These are phyloP conservation scores for Mucuna pruriens DNA, from an alignment of 306 rosid species.

Conservation along the genomic window DNA sequence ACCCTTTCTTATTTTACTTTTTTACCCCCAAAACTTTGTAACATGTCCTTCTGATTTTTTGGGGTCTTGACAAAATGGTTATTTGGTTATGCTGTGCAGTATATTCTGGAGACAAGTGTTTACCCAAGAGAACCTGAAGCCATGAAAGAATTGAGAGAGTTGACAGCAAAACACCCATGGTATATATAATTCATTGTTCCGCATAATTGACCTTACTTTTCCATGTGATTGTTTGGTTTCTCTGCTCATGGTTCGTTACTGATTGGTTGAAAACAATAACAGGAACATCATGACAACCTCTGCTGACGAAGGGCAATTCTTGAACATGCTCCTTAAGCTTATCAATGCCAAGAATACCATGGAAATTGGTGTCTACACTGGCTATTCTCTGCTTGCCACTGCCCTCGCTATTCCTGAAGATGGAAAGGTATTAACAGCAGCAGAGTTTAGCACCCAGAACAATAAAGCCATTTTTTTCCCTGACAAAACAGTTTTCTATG, in stretches of 20 bases:
- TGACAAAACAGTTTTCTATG: background rate
- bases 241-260: background rate
- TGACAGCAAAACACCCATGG: slow-evolving; percentile 96
- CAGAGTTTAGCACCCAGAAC: background rate
- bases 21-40: no score
- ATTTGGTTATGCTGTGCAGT: slow-evolving; percentile 51
- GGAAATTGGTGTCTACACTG: slow-evolving; percentile 97
- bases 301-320: slow-evolving; percentile 92
- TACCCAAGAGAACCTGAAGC: slow-evolving; percentile 90
- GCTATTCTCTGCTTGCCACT: slow-evolving; percentile 92
- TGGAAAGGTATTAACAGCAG: slow-evolving; percentile 65
- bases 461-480: background rate
- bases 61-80: slow-evolving; percentile 1
- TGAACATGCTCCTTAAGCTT: slow-evolving; percentile 87
- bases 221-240: background rate
- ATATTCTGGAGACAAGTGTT: slow-evolving; percentile 86
- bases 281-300: slow-evolving; percentile 97
- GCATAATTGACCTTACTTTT: background rate
- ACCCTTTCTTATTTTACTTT: background rate
- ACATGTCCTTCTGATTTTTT: background rate
- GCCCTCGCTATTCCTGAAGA: slow-evolving; percentile 94
- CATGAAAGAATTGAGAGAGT: slow-evolving; percentile 91
- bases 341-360: slow-evolving; percentile 94
- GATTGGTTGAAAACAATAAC: slow-evolving; percentile 38
- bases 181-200: slow-evolving; percentile 10